Percentiles rank a stretch among this genome's conserved stretches.
Conservation (phyloP, 441 rosid species). For the Viola pubescens region DNA sequence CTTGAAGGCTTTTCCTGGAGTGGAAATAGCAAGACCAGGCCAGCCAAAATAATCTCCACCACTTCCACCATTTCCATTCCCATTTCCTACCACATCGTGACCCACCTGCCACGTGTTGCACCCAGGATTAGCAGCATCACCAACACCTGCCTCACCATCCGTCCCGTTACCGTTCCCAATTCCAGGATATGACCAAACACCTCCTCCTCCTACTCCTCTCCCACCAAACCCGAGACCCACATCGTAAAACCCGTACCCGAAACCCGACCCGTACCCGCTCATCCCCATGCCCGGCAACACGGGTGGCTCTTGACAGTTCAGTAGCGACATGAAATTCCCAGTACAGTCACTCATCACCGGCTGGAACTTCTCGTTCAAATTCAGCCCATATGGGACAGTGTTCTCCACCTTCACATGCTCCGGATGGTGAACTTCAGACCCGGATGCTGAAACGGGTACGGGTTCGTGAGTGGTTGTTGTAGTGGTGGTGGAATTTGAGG, state of each 20-base stretch:
- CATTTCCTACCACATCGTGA: constrained; percentile 24
- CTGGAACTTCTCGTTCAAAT: constrained; percentile 23
- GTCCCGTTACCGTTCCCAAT: constrained; percentile 9
- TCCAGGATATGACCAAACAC: constrained; percentile 31
- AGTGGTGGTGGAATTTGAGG: constrained; percentile 10
- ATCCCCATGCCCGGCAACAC: constrained; percentile 24
- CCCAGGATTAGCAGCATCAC: constrained; percentile 7
- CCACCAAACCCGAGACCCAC: constrained; percentile 31
- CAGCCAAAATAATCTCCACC: constrained; percentile 33
- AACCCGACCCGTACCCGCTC: constrained; percentile 31
- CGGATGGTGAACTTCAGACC: neutral
- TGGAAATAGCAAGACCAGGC: constrained; percentile 44
- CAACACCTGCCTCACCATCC: constrained; percentile 10
- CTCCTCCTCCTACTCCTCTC: constrained; percentile 7
- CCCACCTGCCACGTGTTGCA: constrained; percentile 36
- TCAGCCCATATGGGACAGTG: constrained; percentile 13
- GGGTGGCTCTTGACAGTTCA: constrained; percentile 24
- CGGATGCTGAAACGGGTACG: neutral
- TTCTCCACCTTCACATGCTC: constrained; percentile 1
- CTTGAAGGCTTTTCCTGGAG: constrained; percentile 34
- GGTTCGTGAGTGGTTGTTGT: constrained; percentile 21
- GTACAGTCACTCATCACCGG: constrained; percentile 1
- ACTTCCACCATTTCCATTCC: constrained; percentile 9
- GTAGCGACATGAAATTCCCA: constrained; percentile 29
- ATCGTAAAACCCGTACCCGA: constrained; percentile 32